phyloP scores from a whole-genome alignment of 2,329 filamentous ascomycete genomes.

The Colletotrichum musicola region DNA sequence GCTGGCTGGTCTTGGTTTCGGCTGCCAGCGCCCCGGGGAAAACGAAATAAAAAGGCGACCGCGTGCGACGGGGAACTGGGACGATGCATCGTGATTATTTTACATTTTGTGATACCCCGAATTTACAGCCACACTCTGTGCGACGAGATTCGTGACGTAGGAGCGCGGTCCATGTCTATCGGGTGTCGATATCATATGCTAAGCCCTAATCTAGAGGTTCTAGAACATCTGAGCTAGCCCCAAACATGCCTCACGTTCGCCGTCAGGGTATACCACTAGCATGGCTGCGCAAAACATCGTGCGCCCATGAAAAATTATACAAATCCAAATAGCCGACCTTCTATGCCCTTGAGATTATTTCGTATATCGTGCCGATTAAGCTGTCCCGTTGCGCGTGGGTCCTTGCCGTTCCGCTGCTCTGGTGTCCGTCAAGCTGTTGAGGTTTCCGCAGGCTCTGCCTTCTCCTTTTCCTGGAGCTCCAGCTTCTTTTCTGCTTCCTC shows the following conservation, averaged over 20 bases:
- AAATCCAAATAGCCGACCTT: slow-evolving; percentile 17
- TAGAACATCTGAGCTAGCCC: slow-evolving; percentile 15
- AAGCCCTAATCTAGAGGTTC: slow-evolving; percentile 8
- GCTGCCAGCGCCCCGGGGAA: background rate
- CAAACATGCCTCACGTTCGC: slow-evolving; percentile 9
- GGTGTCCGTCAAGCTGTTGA: background rate
- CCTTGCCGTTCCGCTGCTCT: background rate
- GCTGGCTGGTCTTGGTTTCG: background rate
- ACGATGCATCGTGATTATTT: slow-evolving; percentile 30
- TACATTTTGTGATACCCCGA: slow-evolving; percentile 36
- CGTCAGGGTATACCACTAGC: background rate
- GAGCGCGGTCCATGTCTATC: slow-evolving; percentile 2
- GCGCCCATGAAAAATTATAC: slow-evolving; percentile 4
- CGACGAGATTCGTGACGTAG: slow-evolving; percentile 23
- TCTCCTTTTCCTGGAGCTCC: slow-evolving; percentile 34
- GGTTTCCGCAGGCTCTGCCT: background rate
- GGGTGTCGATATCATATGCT: background rate
- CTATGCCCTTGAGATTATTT: slow-evolving; percentile 22
- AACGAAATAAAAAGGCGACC: background rate
- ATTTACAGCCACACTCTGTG: slow-evolving; percentile 29
- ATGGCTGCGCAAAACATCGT: background rate
- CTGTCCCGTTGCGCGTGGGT: background rate
- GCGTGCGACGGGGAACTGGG: slow-evolving; percentile 17
- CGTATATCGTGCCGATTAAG: slow-evolving; percentile 30
- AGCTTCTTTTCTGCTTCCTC: slow-evolving; percentile 75